Base-by-base conservation (phyloP, 345 rosid species). In the Luvunga scandens region DNA sequence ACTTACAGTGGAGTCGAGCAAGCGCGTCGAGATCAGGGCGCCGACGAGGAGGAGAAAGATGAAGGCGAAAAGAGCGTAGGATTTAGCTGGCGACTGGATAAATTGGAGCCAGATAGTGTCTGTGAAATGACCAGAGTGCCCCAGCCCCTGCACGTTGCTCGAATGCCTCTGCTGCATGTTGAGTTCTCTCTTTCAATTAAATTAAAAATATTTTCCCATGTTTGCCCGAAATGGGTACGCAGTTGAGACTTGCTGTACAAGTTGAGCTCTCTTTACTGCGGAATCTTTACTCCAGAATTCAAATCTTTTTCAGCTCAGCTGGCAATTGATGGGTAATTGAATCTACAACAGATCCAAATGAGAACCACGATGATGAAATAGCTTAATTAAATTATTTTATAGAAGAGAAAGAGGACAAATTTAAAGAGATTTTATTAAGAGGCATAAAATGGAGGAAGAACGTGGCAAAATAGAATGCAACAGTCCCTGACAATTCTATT, bases 1-100 rank as follows among this genome's bases (percentile, higher is more conserved):
- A 84, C 92, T 75, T 72, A 92, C 97, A 66, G 86, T 50, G 77
- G 91, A 83, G 72, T 88, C 84, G 62, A 87, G 86, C 85, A 86
- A 79, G 81, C 90, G 95, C 81, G 97, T 86, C 88, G 90, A 75
- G 56, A 88, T 38, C 33, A 88, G 88, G 70, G 90, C 94, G 88
- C 94, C 90, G 93, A 86, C 79, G 76, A 93, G 75, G 80, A 95
- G 86, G 82, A 91, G 70, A 67, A 88, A 31, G 76, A 87, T 21
- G 82, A 88, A 28, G 80, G 87, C 72, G 72, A 86, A 45, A 63
- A 85, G 61, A 48, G 81, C 87, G 33, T 89, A 86, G 39, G 87
- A 77, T 83, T 87, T 80, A 2, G 91, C 81, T 2, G 88, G 74
- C 21, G 88, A 75, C 77, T 79, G 89, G 42, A 62, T 59, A 13